Conservation (phyloP, 371 early-diverging fungal species). For the Rhizopus sp. region DNA sequence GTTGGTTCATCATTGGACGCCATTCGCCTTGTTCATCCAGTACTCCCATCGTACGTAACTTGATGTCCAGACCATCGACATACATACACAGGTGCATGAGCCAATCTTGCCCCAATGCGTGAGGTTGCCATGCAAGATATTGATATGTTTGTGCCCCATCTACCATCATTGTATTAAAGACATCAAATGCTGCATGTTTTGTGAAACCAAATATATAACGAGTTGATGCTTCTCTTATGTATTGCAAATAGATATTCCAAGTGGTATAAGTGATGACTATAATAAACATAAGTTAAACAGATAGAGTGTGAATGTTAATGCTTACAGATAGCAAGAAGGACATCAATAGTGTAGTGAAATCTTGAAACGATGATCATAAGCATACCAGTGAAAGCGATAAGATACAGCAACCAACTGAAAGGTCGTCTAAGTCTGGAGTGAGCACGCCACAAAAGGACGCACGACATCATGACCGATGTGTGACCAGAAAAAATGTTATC, state of each 20-base stretch:
- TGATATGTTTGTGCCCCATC: slow-evolving; percentile 26
- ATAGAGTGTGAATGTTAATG: too few species aligned
- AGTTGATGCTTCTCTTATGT: slow-evolving; percentile 33
- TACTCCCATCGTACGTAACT: slow-evolving; percentile 33
- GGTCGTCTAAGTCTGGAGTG: slow-evolving; percentile 54
- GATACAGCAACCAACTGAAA: slow-evolving; percentile 52
- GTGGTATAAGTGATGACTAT: slow-evolving; percentile 37
- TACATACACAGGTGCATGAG: slow-evolving; percentile 37
- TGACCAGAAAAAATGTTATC: slow-evolving; percentile 81
- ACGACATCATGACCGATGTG: slow-evolving; percentile 60
- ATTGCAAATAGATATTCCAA: slow-evolving; percentile 39
- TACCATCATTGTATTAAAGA: slow-evolving; percentile 24
- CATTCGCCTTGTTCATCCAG: slow-evolving; percentile 32
- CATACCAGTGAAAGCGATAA: slow-evolving; percentile 54
- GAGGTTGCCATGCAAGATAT: slow-evolving; percentile 39
- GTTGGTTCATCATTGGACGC: slow-evolving; percentile 4
- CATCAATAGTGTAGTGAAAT: slow-evolving; percentile 73
- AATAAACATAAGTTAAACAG: neutral
- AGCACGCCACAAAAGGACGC: slow-evolving; percentile 65
- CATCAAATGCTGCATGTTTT: slow-evolving; percentile 24
- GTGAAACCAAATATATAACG: slow-evolving; percentile 35
- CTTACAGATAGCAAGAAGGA: slow-evolving; percentile 67
- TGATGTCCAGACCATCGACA: slow-evolving; percentile 43
- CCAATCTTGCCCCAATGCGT: slow-evolving; percentile 31
- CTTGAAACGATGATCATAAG: slow-evolving; percentile 64